A percentile compares a stretch with the other conserved stretches of the same genome.
phyloP scores from a whole-genome alignment of 2,329 filamentous ascomycete species.

The Biscogniauxia sp. region DNA sequence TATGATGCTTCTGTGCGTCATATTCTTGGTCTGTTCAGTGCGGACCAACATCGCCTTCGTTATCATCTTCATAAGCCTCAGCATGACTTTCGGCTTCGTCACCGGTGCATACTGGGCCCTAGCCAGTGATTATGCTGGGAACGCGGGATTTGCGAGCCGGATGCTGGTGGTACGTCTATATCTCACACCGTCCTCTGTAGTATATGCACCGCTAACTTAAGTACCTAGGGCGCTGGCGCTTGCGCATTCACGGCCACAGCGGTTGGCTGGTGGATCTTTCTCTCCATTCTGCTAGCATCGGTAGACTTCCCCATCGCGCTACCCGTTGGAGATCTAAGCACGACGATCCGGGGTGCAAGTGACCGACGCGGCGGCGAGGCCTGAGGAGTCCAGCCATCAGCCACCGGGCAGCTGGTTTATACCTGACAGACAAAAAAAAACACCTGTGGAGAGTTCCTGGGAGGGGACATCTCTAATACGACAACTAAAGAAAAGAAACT shows the following conservation, averaged over 20 bases:
- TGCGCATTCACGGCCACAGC: conserved; percentile 18
- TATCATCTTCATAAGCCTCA: conserved; percentile 64
- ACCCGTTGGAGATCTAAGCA: conserved; percentile 23
- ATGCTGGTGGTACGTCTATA: conserved; percentile 28
- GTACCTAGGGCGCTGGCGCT: conserved; percentile 17
- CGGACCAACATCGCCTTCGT: conserved; percentile 72
- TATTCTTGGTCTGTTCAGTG: conserved; percentile 68
- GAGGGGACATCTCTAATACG: too few species aligned
- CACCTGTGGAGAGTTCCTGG: too few species aligned
- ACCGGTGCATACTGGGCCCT: conserved; percentile 59
- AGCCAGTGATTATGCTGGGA: conserved; percentile 40
- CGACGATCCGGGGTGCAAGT: conserved; percentile 13
- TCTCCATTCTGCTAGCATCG: conserved; percentile 17
- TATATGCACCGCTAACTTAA: conserved; percentile 1
- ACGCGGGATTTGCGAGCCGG: conserved; percentile 28
- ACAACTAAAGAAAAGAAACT: too few species aligned
- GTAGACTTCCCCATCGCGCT: conserved; percentile 21
- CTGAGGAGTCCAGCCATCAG: not conserved
- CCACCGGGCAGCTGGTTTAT: not conserved
- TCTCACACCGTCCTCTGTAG: not conserved
- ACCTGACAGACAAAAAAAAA: too few species aligned
- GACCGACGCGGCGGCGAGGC: conserved; percentile 1
- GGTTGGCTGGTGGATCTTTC: conserved; percentile 20
- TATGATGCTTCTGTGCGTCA: conserved; percentile 64
- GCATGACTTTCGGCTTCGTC: conserved; percentile 57